phyloP scores from a whole-genome alignment of 73 alveolate species.

The Stentor coeruleus region DNA sequence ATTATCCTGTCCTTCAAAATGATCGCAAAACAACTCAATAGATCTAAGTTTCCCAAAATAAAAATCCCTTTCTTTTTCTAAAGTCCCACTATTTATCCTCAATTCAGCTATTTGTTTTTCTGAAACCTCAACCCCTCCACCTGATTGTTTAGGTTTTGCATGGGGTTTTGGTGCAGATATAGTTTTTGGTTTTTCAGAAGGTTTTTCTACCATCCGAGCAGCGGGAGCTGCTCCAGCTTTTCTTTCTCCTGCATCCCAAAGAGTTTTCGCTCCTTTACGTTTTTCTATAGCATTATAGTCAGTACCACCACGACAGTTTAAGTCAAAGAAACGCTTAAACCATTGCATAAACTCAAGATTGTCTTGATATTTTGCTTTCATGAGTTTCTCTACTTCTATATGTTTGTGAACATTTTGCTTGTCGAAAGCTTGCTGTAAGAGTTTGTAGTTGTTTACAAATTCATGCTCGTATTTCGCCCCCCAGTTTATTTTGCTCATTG shows the following conservation, averaged over 20 bases:
- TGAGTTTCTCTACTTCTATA: conserved; percentile 55
- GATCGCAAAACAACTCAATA: conserved; percentile 61
- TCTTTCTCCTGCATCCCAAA: conserved; percentile 16
- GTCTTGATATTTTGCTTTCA: conserved; percentile 87
- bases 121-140: conserved; percentile 37
- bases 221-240: neutral
- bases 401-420: conserved; percentile 60
- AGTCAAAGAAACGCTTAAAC: conserved; percentile 80
- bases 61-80: conserved; percentile 90
- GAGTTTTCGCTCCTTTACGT: conserved; percentile 62
- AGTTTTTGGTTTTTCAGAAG: neutral
- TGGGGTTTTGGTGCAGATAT: conserved; percentile 22
- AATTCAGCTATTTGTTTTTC: conserved; percentile 49
- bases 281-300: conserved; percentile 82
- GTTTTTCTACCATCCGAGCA: too few species aligned
- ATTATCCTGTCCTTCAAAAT: neutral
- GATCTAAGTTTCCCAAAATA: conserved; percentile 81
- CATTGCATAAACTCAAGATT: conserved; percentile 89
- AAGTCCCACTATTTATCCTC: conserved; percentile 56
- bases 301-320: conserved; percentile 54
- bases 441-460: conserved; percentile 81
- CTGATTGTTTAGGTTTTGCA: conserved; percentile 10
- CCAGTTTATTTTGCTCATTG: conserved; percentile 66
- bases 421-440: conserved; percentile 81
- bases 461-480: conserved; percentile 87